Conservation (phyloP, 2,329 filamentous ascomycete genomes). For the Exutisphaerella laricina region DNA sequence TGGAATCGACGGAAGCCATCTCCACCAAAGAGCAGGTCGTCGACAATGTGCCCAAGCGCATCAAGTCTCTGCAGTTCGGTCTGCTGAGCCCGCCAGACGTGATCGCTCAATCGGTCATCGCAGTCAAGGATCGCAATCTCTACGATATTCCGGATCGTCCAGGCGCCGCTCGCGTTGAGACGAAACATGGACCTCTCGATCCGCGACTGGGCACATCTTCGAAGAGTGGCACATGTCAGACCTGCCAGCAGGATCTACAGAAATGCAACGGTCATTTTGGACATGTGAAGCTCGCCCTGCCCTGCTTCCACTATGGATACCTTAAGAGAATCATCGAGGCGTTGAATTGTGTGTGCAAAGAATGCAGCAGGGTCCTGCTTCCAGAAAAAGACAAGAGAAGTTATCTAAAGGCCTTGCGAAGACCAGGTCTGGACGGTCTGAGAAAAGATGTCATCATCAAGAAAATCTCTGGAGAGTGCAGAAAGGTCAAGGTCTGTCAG, state of each 20-base stretch:
- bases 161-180: slow-evolving; percentile 60
- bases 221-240: slow-evolving; percentile 72
- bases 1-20: slow-evolving; percentile 18
- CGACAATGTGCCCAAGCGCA: slow-evolving; percentile 82
- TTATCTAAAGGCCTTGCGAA: slow-evolving; percentile 74
- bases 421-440: slow-evolving; percentile 79
- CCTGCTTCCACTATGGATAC: slow-evolving; percentile 94
- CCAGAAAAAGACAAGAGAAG: slow-evolving; percentile 70
- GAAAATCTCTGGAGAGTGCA: slow-evolving; percentile 80
- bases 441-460: slow-evolving; percentile 79
- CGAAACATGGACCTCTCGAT: slow-evolving; percentile 80
- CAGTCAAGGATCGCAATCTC: slow-evolving; percentile 88
- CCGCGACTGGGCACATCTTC: slow-evolving; percentile 81
- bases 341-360: slow-evolving; percentile 91
- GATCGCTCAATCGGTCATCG: slow-evolving; percentile 87
- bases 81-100: slow-evolving; percentile 85
- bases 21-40: slow-evolving; percentile 75
- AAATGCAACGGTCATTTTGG: slow-evolving; percentile 95
- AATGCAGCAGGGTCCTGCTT: slow-evolving; percentile 78
- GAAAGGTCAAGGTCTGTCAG: slow-evolving; percentile 77
- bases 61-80: slow-evolving; percentile 90
- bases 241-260: slow-evolving; percentile 74
- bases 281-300: slow-evolving; percentile 81
- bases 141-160: slow-evolving; percentile 67
- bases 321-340: slow-evolving; percentile 89